Evolutionary conservation across 352 stramenopile species (phyloP).

Genomic region (Plasmopara muralis): DNA sequence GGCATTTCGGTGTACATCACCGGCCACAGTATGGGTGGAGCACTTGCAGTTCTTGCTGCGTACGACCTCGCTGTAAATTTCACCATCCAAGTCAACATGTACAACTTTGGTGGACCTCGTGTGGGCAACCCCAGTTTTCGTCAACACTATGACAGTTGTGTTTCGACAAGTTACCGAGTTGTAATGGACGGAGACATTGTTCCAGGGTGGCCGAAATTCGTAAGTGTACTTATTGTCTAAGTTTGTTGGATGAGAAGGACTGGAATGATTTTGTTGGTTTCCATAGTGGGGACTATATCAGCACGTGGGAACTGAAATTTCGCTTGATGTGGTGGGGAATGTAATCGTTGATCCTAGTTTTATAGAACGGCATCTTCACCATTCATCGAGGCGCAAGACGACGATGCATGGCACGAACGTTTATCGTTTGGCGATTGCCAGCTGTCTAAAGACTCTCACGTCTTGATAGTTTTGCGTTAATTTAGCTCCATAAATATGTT

Average conservation of each 20-base stretch:
- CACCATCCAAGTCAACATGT: constrained; percentile 84
- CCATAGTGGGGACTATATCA: constrained; percentile 65
- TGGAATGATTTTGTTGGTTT: constrained; percentile 4
- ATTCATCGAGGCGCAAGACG: constrained; percentile 55
- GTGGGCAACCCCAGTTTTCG: constrained; percentile 83
- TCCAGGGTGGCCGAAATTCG: constrained; percentile 60
- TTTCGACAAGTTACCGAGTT: constrained; percentile 75
- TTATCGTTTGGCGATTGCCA: constrained; percentile 55
- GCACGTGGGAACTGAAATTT: constrained; percentile 66
- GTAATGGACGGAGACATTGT: constrained; percentile 83
- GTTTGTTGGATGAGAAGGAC: not conserved
- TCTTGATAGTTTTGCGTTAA: constrained; percentile 5
- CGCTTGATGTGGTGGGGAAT: constrained; percentile 63
- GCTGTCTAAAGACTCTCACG: constrained; percentile 53
- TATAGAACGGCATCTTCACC: constrained; percentile 67
- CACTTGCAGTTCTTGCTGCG: constrained; percentile 82
- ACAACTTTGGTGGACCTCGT: constrained; percentile 84
- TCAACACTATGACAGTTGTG: constrained; percentile 62
- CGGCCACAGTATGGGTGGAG: constrained; percentile 89
- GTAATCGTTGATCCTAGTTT: constrained; percentile 79
- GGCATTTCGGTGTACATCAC: constrained; percentile 88
- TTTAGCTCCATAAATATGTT: not conserved
- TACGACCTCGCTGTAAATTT: constrained; percentile 84
- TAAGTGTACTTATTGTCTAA: constrained; percentile 18
- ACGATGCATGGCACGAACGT: constrained; percentile 60